A percentile compares a stretch with the other conserved stretches of the same genome.
These are phyloP conservation scores for Talaromyces sp. DNA, from an alignment of 2,329 filamentous ascomycete genomes.

Conservation along the genomic window DNA sequence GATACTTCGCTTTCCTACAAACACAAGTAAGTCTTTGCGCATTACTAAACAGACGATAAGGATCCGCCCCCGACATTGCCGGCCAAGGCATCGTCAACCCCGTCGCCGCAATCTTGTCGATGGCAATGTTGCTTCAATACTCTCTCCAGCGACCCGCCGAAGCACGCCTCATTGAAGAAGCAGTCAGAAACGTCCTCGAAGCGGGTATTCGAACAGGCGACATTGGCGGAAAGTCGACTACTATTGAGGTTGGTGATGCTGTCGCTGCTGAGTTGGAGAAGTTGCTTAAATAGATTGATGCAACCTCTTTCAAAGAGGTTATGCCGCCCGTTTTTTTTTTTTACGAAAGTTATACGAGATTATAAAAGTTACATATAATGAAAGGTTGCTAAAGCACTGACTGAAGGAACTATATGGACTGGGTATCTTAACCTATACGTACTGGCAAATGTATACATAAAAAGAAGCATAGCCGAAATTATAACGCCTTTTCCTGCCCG, in stretches of 20 bases:
- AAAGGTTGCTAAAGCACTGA: not conserved
- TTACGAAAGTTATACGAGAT: slow-evolving; percentile 1
- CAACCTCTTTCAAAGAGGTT: not conserved
- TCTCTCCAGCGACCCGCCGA: slow-evolving; percentile 75
- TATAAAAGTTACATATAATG: slow-evolving; percentile 3
- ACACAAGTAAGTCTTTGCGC: not conserved
- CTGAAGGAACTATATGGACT: not conserved
- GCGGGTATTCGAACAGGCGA: slow-evolving; percentile 73
- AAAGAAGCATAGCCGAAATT: not conserved
- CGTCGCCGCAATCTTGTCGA: slow-evolving; percentile 81
- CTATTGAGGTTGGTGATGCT: slow-evolving; percentile 75
- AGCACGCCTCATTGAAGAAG: slow-evolving; percentile 72
- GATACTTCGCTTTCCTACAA: slow-evolving; percentile 19
- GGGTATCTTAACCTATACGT: slow-evolving; percentile 14
- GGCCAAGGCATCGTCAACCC: slow-evolving; percentile 90
- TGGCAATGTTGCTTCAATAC: slow-evolving; percentile 95
- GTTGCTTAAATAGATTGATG: slow-evolving; percentile 47
- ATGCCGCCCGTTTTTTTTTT: too few species aligned
- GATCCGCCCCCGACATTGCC: slow-evolving; percentile 87
- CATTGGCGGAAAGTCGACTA: slow-evolving; percentile 71
- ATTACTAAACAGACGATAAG: slow-evolving; percentile 40
- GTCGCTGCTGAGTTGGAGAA: slow-evolving; percentile 68
- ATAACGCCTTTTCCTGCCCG: not conserved
- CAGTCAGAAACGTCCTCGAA: slow-evolving; percentile 75
- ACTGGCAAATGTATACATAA: not conserved